phyloP scores from a whole-genome alignment of 306 rosid species.

The Sicyos baderoa region DNA sequence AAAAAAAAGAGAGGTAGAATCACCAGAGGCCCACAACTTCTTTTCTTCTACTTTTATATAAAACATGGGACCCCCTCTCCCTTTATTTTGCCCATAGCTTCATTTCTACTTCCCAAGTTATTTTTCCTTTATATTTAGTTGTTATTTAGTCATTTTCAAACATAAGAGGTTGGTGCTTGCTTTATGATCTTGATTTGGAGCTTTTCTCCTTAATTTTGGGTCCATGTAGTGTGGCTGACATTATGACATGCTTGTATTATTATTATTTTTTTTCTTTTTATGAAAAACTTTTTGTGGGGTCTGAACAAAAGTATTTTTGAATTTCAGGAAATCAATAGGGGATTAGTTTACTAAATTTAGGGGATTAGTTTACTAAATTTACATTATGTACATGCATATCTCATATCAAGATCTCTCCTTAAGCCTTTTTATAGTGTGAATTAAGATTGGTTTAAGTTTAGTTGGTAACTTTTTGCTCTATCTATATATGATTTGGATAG shows the following conservation, averaged over 20 bases:
- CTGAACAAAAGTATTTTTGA: not conserved
- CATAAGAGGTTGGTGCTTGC: constrained; percentile 1
- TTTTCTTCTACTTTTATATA: constrained; percentile 19
- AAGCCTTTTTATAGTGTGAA: not conserved
- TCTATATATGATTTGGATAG: not conserved
- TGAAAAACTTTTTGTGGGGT: constrained; percentile 12
- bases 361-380: constrained; percentile 11
- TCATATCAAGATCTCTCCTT: constrained; percentile 14
- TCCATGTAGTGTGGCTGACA: constrained; percentile 16
- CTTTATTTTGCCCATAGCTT: constrained; percentile 32
- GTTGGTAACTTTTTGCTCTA: too few species aligned
- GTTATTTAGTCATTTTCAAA: too few species aligned
- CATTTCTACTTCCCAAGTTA: constrained; percentile 24
- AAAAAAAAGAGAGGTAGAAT: constrained; percentile 24
- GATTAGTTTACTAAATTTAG: constrained; percentile 7
- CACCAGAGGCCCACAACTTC: constrained; percentile 33
- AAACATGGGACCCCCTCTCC: constrained; percentile 34
- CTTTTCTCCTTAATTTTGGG: constrained; percentile 22
- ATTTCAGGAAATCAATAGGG: not conserved
- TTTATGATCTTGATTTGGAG: constrained; percentile 22
- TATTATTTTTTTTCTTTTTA: not conserved
- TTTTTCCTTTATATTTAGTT: constrained; percentile 21
- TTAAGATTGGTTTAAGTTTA: too few species aligned
- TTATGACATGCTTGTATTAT: constrained; percentile 1
- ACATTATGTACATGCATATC: constrained; percentile 4